phyloP scores from a whole-genome alignment of 179 eudicot species.

The Patellifolia procumbens region DNA sequence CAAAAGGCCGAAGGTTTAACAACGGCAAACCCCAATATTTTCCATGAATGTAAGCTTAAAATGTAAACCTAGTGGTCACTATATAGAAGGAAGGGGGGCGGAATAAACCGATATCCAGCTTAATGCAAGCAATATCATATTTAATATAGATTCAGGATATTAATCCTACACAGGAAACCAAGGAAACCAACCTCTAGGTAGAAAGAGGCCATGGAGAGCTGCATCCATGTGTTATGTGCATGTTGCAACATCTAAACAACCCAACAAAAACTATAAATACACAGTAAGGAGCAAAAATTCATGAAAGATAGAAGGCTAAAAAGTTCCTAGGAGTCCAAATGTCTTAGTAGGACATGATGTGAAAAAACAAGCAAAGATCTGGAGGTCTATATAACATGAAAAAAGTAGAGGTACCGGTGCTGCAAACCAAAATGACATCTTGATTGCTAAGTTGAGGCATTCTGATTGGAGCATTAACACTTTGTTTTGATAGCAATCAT shows the following conservation, averaged over 20 bases:
- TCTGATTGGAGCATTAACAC: neutral
- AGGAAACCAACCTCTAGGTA: conserved; percentile 33
- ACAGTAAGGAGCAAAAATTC: neutral
- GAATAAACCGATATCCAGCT: neutral
- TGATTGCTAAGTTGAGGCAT: neutral
- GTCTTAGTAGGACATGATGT: neutral
- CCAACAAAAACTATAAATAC: conserved; percentile 35
- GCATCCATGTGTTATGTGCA: conserved; percentile 32
- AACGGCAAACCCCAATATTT: neutral
- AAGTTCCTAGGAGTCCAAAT: neutral
- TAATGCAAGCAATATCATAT: neutral
- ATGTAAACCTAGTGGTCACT: neutral
- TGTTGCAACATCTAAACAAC: conserved; percentile 38
- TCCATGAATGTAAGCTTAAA: neutral
- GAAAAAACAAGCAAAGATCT: neutral
- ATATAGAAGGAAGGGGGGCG: neutral
- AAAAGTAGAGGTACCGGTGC: neutral
- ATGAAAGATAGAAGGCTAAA: conserved; percentile 10
- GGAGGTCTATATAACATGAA: neutral
- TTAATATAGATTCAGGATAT: neutral
- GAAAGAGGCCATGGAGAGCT: conserved; percentile 33
- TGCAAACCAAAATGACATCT: neutral
- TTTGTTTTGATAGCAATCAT: too few relatives aligned
- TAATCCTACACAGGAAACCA: conserved; percentile 19
- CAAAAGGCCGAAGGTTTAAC: neutral